A percentile compares a stretch with the other conserved stretches of the same genome.
phyloP scores from a whole-genome alignment of 106 monocot genomes.

The Cymbidium sinense region DNA sequence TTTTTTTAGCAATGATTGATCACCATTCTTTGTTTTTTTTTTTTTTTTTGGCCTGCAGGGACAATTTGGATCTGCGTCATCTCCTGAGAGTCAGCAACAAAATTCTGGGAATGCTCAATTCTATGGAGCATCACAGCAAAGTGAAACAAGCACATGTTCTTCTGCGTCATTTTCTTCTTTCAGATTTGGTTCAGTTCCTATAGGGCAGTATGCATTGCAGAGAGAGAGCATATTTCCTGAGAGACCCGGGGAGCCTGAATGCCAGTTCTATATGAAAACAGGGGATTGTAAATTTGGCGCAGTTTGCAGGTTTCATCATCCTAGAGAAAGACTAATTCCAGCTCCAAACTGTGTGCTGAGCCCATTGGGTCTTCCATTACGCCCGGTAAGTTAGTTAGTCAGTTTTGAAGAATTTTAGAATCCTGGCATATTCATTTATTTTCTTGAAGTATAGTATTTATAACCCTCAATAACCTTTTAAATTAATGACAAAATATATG shows the following conservation, averaged over 20 bases:
- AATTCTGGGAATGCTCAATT: slow-evolving; percentile 31
- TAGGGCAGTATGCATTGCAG: slow-evolving; percentile 57
- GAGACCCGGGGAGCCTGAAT: slow-evolving; percentile 89
- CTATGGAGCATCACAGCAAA: slow-evolving; percentile 46
- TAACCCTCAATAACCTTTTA: no score
- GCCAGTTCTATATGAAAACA: slow-evolving; percentile 98
- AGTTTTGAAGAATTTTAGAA: not conserved
- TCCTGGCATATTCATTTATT: no score
- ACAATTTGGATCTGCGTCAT: slow-evolving; percentile 64
- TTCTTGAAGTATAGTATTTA: no score
- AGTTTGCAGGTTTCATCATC: slow-evolving; percentile 92
- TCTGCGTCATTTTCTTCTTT: slow-evolving; percentile 61
- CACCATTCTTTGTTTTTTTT: no score
- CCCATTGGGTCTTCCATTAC: slow-evolving; percentile 78
- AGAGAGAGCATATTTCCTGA: slow-evolving; percentile 85
- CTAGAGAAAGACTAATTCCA: slow-evolving; percentile 75
- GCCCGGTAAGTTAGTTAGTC: slow-evolving; percentile 54
- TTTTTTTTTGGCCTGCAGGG: no score
- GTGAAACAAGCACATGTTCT: slow-evolving; percentile 38
- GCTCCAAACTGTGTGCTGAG: slow-evolving; percentile 80
- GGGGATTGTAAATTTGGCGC: slow-evolving; percentile 98
- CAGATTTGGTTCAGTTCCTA: slow-evolving; percentile 45
- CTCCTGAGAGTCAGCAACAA: slow-evolving; percentile 65
- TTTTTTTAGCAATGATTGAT: not conserved
- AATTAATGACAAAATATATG: no score